These are phyloP conservation scores for Lasiodiplodia gonubiensis DNA, from an alignment of 2,329 filamentous ascomycete genomes.

Conservation along the genomic window DNA sequence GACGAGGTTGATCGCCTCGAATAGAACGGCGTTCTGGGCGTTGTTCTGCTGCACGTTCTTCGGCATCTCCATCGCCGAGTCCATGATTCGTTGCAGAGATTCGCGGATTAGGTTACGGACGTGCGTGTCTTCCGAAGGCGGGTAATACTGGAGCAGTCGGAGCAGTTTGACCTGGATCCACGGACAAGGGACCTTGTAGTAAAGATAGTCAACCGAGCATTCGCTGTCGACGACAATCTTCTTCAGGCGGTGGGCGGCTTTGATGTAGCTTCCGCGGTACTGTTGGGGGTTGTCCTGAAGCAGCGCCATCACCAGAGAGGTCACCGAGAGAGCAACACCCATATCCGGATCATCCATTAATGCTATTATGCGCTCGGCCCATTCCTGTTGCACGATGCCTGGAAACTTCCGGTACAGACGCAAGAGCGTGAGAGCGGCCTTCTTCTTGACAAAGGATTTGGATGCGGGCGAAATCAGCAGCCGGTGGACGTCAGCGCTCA, in stretches of 20 bases:
- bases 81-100: constrained; percentile 87
- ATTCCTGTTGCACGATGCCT: constrained; percentile 91
- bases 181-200: constrained; percentile 99
- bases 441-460: constrained; percentile 99
- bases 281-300: constrained; percentile 93
- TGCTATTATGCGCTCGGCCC: constrained; percentile 98
- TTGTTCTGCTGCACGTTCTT: constrained; percentile 99
- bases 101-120: constrained; percentile 90
- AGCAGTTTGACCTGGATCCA: constrained; percentile 98
- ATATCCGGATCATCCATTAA: constrained; percentile 96
- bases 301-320: constrained; percentile 91
- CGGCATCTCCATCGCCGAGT: constrained; percentile 87
- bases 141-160: constrained; percentile 91
- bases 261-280: constrained; percentile 92
- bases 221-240: constrained; percentile 90
- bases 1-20: constrained; percentile 97
- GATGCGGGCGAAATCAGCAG: constrained; percentile 94
- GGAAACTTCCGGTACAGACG: constrained; percentile 94
- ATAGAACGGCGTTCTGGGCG: constrained; percentile 95
- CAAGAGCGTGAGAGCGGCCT: constrained; percentile 90
- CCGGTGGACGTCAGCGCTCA: constrained; percentile 90
- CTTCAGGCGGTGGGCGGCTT: constrained; percentile 88
- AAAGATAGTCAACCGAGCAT: constrained; percentile 88
- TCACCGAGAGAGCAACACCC: constrained; percentile 92
- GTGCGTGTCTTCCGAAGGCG: constrained; percentile 88